Percentiles rank a stretch among this genome's conserved stretches.
These are phyloP conservation scores for Fomitopsis palustris DNA, from an alignment of 1,284 basidiomycete genomes.

Conservation along the genomic window DNA sequence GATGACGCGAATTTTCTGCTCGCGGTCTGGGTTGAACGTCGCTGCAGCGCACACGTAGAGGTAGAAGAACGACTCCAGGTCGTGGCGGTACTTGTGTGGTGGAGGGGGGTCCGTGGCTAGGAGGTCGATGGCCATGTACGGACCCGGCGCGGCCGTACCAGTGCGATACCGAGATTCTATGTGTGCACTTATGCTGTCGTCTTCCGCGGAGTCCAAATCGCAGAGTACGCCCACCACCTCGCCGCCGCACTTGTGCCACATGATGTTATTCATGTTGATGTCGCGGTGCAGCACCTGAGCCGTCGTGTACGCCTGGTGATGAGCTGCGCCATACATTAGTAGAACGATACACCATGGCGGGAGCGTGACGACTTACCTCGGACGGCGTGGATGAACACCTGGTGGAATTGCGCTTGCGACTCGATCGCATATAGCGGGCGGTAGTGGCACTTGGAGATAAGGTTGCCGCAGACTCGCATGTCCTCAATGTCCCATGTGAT, in stretches of 20 bases:
- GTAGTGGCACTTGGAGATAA: not conserved
- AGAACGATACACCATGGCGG: not conserved
- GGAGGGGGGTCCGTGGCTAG: conserved; percentile 10
- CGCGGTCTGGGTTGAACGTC: not conserved
- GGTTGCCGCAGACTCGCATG: not conserved
- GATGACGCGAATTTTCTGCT: not conserved
- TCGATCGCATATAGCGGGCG: not conserved
- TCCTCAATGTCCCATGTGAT: not conserved
- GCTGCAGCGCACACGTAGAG: no score
- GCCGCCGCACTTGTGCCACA: not conserved
- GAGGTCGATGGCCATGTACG: conserved; percentile 28
- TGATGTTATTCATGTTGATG: conserved; percentile 23
- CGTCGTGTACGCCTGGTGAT: conserved; percentile 8
- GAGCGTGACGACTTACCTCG: not conserved
- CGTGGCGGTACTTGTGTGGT: conserved; percentile 26
- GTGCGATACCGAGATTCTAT: conserved; percentile 15
- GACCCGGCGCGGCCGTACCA: conserved; percentile 23
- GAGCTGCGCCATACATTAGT: not conserved
- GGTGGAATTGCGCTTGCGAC: not conserved
- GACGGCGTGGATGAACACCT: not conserved
- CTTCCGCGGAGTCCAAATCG: conserved; percentile 22
- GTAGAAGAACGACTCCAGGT: conserved; percentile 21
- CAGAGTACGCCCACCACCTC: conserved; percentile 20
- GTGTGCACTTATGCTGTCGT: no score
- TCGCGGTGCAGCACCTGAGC: conserved; percentile 21